Conservation (phyloP, 1,284 basidiomycete genomes). For the Coniferiporia weirii region DNA sequence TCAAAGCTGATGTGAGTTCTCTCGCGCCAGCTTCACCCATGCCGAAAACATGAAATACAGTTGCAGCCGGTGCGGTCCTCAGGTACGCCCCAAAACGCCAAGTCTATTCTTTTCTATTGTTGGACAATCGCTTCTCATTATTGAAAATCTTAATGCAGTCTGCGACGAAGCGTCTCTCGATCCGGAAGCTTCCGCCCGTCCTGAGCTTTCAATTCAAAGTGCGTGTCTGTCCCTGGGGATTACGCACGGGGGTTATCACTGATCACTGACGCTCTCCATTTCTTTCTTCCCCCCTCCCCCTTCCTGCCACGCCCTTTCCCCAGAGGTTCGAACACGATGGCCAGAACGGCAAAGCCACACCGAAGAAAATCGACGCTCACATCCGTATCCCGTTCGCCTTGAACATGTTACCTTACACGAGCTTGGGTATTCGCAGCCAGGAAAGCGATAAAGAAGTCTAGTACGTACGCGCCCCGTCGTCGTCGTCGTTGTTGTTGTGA, state of each 20-base stretch:
- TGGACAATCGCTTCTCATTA: too few relatives aligned
- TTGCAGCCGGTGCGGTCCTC: slow-evolving; percentile 59
- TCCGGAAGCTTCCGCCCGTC: slow-evolving; percentile 84
- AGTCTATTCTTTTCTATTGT: background rate
- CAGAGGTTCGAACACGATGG: slow-evolving; percentile 88
- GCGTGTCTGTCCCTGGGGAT: background rate
- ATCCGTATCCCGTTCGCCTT: slow-evolving; percentile 81
- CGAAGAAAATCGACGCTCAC: slow-evolving; percentile 82
- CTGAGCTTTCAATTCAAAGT: slow-evolving; percentile 96
- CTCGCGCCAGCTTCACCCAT: slow-evolving; percentile 57
- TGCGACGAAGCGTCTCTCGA: slow-evolving; percentile 79
- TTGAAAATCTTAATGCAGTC: too few relatives aligned
- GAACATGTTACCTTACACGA: slow-evolving; percentile 87
- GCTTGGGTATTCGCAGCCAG: slow-evolving; percentile 44
- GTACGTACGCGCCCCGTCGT: too few relatives aligned
- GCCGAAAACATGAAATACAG: slow-evolving; percentile 74
- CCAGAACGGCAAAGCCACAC: slow-evolving; percentile 51
- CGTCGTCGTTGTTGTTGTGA: too few relatives aligned
- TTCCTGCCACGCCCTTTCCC: slow-evolving; percentile 1
- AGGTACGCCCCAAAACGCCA: background rate
- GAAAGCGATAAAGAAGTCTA: slow-evolving; percentile 30
- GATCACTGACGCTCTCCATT: too few relatives aligned
- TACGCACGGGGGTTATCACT: background rate
- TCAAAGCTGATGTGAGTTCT: too few relatives aligned
- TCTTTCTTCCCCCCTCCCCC: too few relatives aligned